Evolutionary conservation across 2,329 filamentous ascomycete species (phyloP), one percentile per base, ranked within the genome.

Genomic region (Samsoniella hepiali): DNA sequence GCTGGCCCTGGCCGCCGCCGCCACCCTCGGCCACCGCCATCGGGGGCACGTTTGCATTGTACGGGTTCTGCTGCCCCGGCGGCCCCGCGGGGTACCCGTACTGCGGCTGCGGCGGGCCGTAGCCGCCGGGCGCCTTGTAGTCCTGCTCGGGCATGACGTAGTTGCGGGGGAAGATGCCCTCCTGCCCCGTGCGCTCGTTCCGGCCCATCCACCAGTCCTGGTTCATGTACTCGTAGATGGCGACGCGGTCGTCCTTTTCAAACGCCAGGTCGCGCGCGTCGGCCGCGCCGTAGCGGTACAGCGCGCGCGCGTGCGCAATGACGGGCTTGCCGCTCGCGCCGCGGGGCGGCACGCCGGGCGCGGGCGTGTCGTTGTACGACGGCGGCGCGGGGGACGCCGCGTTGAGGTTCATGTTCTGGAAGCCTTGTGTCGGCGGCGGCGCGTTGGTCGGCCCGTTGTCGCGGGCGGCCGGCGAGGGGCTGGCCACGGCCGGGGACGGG

Each of bases 191-290:
- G 60, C 92, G 87, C 72, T 89, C 81, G 77, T 96, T 97, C 69
- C 85, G 86, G 69, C 94, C 94, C 82, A 92, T 89, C 92, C 93
- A 97, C 94, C 94, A 98, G 77, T 98, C 93, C 66, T 88, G 87
- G 77, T 98, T 98, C 89, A 97, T 95, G 80, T 96, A 93, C 78
- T 97, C 91, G 68, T 87, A 85, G 29, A 98, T 90, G 64, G 86
- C 84, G 69, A 98, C 82, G 67, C 83, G 82, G 78, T 98, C 94
- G 72, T 93, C 89, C 66, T 89, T 88, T 72, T 91, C 86, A 65
- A 98, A 86, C 2, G 85, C 86, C 67, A 96, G 82, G 74, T 98
- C 94, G 65, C 92, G 91, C 4, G 88, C 84, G 73, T 97, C 93
- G 47, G 89, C 75, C 9, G 89, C 91, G 40, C 82, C 84, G 80